Evolutionary conservation across 2,329 filamentous ascomycete species (phyloP).

Genomic region (Cercospora zeae-maydis): DNA sequence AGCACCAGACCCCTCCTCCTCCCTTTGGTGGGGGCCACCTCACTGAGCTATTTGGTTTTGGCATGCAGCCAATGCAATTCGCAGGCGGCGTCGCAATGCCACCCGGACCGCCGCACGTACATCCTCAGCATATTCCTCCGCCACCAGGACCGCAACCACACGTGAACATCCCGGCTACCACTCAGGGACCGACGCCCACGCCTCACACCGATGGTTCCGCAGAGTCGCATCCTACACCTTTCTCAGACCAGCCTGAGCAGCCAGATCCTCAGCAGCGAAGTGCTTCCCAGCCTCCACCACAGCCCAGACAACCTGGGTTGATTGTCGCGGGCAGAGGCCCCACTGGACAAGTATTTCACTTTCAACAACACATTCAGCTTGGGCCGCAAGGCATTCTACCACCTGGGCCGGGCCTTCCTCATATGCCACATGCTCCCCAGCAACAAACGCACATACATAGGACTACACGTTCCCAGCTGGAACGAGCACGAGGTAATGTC

Average conservation of each 20-base stretch:
- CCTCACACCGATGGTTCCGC: conserved; percentile 1
- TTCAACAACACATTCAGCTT: conserved; percentile 30
- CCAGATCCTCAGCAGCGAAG: conserved; percentile 8
- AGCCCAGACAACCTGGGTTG: conserved; percentile 20
- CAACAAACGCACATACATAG: neutral
- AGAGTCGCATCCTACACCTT: neutral
- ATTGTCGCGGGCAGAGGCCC: conserved; percentile 31
- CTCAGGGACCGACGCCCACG: neutral
- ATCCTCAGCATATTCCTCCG: neutral
- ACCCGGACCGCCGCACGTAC: neutral
- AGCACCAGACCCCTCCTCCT: neutral
- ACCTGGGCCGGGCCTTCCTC: conserved; percentile 1
- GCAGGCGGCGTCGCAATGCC: conserved; percentile 3
- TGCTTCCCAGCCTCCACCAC: conserved; percentile 17
- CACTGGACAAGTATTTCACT: conserved; percentile 31
- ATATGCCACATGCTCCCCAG: conserved; percentile 11
- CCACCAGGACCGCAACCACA: neutral
- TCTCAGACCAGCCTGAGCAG: neutral
- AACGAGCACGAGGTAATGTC: conserved; percentile 33
- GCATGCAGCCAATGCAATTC: conserved; percentile 15
- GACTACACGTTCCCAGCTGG: conserved; percentile 28
- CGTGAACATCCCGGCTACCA: neutral
- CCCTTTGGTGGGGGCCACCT: neutral
- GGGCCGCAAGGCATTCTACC: neutral
- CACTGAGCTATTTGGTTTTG: conserved; percentile 9